Evolutionary conservation across 768 basidiomycete genomes (phyloP).

Genomic region (Cyclocybe cylindracea): DNA sequence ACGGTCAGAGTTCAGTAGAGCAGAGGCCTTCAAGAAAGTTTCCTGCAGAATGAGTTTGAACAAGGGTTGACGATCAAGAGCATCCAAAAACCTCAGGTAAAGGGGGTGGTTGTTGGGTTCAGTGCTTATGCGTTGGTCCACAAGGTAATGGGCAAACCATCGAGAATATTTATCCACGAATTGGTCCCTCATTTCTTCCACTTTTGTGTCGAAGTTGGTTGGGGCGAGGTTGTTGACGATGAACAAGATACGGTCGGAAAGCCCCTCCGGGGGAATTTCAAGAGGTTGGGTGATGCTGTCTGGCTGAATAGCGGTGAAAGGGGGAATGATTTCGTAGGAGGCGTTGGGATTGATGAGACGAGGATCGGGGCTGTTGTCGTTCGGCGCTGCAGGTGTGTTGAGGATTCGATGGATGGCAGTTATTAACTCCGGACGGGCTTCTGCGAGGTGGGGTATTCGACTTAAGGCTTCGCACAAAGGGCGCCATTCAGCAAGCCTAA

Average conservation of each 20-base stretch:
- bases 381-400: constrained; percentile 46
- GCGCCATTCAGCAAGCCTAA: constrained; percentile 87
- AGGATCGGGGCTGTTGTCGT: constrained; percentile 41
- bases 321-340: constrained; percentile 22
- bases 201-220: constrained; percentile 87
- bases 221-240: constrained; percentile 98
- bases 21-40: constrained; percentile 85
- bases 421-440: constrained; percentile 81
- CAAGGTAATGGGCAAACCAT: constrained; percentile 98
- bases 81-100: constrained; percentile 92
- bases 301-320: constrained; percentile 78
- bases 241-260: constrained; percentile 93
- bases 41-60: constrained; percentile 88
- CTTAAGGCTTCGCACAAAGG: constrained; percentile 89
- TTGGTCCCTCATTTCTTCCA: constrained; percentile 80
- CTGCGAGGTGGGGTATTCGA: constrained; percentile 82
- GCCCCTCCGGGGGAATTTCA: constrained; percentile 76
- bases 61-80: constrained; percentile 67
- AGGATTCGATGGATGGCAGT: constrained; percentile 72
- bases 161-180: constrained; percentile 84
- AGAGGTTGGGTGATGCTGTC: constrained; percentile 65
- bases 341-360: constrained; percentile 28
- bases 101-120: constrained; percentile 97
- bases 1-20: constrained; percentile 88
- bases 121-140: constrained; percentile 92